Conservation (phyloP, 176 grass and related monocot genomes). For the Oryza brachyantha region DNA sequence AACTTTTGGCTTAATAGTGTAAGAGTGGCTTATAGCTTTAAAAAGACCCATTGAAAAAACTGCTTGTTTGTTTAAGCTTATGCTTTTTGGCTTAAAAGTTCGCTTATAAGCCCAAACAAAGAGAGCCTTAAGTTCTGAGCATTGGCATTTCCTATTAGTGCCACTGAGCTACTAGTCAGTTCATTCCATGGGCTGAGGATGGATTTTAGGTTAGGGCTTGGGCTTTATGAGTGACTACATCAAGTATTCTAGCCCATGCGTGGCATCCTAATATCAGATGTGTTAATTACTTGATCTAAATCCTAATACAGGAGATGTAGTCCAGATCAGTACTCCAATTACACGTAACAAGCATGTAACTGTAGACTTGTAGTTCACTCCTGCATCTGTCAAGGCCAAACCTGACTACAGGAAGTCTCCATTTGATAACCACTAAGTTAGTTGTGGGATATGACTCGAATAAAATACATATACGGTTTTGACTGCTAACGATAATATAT, state of each 20-base stretch:
- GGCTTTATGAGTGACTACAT: not conserved
- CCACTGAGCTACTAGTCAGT: not conserved
- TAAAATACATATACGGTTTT: not conserved
- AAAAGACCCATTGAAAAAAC: too few species aligned
- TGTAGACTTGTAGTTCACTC: not conserved
- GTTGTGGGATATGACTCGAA: not conserved
- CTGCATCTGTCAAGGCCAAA: not conserved
- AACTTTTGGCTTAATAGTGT: too few species aligned
- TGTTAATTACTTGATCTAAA: not conserved
- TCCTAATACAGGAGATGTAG: conserved; percentile 1
- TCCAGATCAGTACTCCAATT: not conserved
- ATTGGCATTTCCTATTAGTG: conserved; percentile 12
- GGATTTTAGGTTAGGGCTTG: conserved; percentile 1
- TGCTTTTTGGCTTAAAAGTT: too few species aligned
- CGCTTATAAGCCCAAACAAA: too few species aligned
- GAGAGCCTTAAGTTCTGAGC: conserved; percentile 9
- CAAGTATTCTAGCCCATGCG: conserved; percentile 6
- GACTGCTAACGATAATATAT: conserved; percentile 28
- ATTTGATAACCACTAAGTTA: not conserved
- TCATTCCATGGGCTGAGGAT: not conserved
- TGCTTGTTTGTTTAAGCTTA: too few species aligned
- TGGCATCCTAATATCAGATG: conserved; percentile 6
- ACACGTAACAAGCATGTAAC: conserved; percentile 5
- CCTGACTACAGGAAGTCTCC: not conserved
- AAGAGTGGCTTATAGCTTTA: too few species aligned